A percentile compares a stretch with the other conserved stretches of the same genome.
Evolutionary conservation across 192 early-diverging fungal genomes (phyloP).

Genomic region (Podila minutissima): DNA sequence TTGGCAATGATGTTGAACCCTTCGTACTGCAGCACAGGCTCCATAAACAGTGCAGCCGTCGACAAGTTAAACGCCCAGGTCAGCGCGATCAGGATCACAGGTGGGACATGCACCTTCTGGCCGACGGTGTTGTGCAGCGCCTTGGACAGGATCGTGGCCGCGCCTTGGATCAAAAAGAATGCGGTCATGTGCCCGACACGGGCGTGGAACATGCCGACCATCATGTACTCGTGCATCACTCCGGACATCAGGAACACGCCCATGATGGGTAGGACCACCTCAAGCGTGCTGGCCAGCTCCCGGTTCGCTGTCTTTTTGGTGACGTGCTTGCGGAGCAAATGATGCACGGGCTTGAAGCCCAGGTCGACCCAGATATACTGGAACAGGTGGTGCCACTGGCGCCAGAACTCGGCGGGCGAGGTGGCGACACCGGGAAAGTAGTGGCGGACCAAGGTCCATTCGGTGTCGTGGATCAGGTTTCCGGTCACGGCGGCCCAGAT

Average conservation of each 20-base stretch:
- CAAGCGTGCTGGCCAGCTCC: constrained; percentile 3
- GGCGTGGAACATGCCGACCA: constrained; percentile 28
- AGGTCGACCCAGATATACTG: constrained; percentile 47
- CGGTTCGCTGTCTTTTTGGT: constrained; percentile 4
- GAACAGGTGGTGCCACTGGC: constrained; percentile 48
- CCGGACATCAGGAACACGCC: constrained; percentile 51
- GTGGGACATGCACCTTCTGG: constrained; percentile 21
- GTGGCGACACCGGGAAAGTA: constrained; percentile 50
- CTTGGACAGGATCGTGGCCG: constrained; percentile 38
- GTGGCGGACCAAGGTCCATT: constrained; percentile 42
- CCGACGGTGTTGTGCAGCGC: constrained; percentile 21
- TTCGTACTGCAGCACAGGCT: constrained; percentile 33
- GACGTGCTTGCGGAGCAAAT: constrained; percentile 35
- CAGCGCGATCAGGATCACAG: constrained; percentile 25
- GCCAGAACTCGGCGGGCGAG: constrained; percentile 41
- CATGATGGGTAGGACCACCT: constrained; percentile 35
- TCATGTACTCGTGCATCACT: constrained; percentile 45
- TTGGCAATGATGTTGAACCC: constrained; percentile 31
- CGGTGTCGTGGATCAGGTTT: constrained; percentile 34
- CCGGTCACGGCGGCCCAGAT: constrained; percentile 31
- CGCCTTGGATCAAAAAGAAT: constrained; percentile 44
- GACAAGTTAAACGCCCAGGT: constrained; percentile 41
- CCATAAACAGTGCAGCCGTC: constrained; percentile 32
- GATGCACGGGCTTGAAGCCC: constrained; percentile 30
- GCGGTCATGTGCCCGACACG: constrained; percentile 29